Evolutionary conservation across 2,329 filamentous ascomycete genomes (phyloP).

Genomic region (Ascochyta viciae-villosae): DNA sequence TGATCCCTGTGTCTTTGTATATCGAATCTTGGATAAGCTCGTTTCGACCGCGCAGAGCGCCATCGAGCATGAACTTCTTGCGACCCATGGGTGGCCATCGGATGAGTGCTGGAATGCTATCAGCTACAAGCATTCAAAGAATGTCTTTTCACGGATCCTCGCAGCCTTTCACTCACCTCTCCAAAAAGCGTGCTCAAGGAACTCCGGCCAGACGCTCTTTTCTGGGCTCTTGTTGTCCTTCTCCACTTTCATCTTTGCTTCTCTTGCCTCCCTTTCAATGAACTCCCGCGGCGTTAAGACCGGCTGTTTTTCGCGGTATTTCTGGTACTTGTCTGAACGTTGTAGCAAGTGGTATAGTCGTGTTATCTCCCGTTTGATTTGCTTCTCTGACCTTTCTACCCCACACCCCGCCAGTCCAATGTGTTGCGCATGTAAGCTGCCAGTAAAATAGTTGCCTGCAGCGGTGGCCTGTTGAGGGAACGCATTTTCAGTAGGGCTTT

Average conservation of each 20-base stretch:
- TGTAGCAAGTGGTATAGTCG: conserved; percentile 39
- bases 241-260: conserved; percentile 21
- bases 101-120: conserved; percentile 44
- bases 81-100: conserved; percentile 66
- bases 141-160: neutral
- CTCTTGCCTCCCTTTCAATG: conserved; percentile 27
- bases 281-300: conserved; percentile 26
- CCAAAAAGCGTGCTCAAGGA: conserved; percentile 57
- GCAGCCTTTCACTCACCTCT: conserved; percentile 45
- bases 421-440: conserved; percentile 34
- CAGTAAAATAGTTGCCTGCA: conserved; percentile 35
- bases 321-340: conserved; percentile 52
- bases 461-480: conserved; percentile 27
- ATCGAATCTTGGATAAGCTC: conserved; percentile 68
- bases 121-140: conserved; percentile 2
- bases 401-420: conserved; percentile 27
- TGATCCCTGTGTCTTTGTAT: conserved; percentile 60
- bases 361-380: conserved; percentile 38
- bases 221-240: conserved; percentile 38
- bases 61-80: conserved; percentile 57
- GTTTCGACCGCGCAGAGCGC: conserved; percentile 65
- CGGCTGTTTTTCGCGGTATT: conserved; percentile 55
- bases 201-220: conserved; percentile 55
- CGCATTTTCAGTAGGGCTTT: conserved; percentile 36
- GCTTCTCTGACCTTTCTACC: conserved; percentile 36